phyloP scores from a whole-genome alignment of 192 early-diverging fungal species.

The Mortierella claussenii region DNA sequence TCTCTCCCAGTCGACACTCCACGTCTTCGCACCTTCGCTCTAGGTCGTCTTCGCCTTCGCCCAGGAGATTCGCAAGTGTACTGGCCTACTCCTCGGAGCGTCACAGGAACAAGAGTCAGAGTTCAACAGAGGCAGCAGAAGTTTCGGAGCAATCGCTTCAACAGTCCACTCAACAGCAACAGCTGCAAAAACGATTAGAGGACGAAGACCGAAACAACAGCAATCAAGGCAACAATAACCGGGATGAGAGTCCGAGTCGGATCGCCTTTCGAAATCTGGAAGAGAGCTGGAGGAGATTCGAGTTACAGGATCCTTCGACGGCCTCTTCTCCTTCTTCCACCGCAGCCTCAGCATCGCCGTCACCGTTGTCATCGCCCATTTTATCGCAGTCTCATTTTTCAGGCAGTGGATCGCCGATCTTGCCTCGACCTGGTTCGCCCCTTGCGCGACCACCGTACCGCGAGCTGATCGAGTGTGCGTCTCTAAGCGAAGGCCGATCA shows the following conservation, averaged over 20 bases:
- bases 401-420: background rate
- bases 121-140: slow-evolving; percentile 6
- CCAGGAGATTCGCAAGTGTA: slow-evolving; percentile 41
- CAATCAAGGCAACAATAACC: background rate
- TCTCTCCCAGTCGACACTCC: slow-evolving; percentile 36
- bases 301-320: too few species aligned
- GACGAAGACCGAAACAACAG: background rate
- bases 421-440: slow-evolving; percentile 11
- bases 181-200: background rate
- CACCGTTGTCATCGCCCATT: background rate
- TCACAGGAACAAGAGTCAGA: background rate
- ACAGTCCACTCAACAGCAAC: background rate
- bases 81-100: slow-evolving; percentile 19
- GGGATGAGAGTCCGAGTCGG: slow-evolving; percentile 29
- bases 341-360: background rate
- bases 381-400: background rate
- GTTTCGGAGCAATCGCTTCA: background rate
- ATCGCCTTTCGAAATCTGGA: slow-evolving; percentile 36
- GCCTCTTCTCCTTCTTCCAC: too few species aligned
- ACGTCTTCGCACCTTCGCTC: slow-evolving; percentile 30
- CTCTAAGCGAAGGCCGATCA: slow-evolving; percentile 1
- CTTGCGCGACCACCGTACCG: slow-evolving; percentile 15
- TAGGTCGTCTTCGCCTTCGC: slow-evolving; percentile 37
- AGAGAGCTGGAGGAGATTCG: slow-evolving; percentile 34
- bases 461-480: slow-evolving; percentile 41